Base-by-base conservation (phyloP, 306 rosid genomes). In the Abrus pulchellus region DNA sequence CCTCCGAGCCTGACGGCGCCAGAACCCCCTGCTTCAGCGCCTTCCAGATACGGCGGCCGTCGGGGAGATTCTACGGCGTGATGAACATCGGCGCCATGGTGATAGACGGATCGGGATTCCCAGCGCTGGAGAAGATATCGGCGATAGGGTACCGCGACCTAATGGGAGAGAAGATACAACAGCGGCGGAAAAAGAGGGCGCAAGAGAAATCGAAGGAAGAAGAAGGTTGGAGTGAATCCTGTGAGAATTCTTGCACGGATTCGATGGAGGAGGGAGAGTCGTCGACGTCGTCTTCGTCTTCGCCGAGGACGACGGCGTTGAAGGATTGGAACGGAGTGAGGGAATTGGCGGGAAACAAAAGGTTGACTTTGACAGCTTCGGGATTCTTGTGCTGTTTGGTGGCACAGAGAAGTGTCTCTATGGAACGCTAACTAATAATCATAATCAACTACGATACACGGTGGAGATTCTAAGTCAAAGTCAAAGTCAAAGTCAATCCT, bases 51-150 rank as follows among this genome's bases (percentile, higher is more conserved):
- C 96, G 95, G 27, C 89, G 97, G 1, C 88, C 91, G 3, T 93
- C 99, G 1, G 99, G 98, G 49, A 88, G 94, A n/a, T 93, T 90
- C 84, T 86, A 82, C 3, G 99, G 99, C 33, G 88, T 95, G 0
- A 60, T 95, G 76, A 95, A 95, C 85, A 79, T 93, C 55, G 96
- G 86, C 5, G 93, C 94, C 0, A 81, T 80, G 86, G 83, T 91
- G 27, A 47, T 86, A 7, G 81, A 76, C 1, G 88, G 80, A 52
- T 86, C 94, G 0, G 89, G 84, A 7, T 74, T 87, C 82, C 79
- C 93, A 1, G 85, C 88, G 7, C 53, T 88, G 62, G 68, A 67
- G 7, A 80, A 87, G 34, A 75, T 81, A 1, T 75, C 88, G 1
- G 99, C 97, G 49, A 86, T 94, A 1, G 94, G 92, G 0, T 93